Evolutionary conservation across 345 rosid genomes (phyloP), one percentile per base, ranked within the genome.

Genomic region (Citrus maxima): DNA sequence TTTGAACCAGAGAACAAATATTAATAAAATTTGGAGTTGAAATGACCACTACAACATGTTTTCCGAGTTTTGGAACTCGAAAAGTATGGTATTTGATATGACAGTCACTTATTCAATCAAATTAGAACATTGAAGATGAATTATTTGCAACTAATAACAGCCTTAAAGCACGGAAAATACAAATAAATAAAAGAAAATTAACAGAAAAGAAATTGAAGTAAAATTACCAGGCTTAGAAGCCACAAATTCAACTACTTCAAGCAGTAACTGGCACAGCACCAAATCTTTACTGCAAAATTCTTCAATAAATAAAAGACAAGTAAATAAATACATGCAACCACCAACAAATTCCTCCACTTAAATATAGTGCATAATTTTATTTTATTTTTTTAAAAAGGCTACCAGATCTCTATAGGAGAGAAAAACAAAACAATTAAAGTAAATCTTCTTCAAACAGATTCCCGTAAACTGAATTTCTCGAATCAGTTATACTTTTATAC

Each of bases 221-320:
- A 37, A 74, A 74, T 27, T 62, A 74, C 77, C 70, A 42, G 28
- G 59, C 42, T 75, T 22, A 46, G 78, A 63, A 49, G 46, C 78
- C 70, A n/a, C 61, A 63, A 40, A 63, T 65, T 51, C 37, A 64
- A 16, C 8, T 34, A 54, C 72, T 54, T 56, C 37, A 49, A 49
- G 34, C 49, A 66, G 49, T 21, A 7, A 54, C 71, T n/a, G 56
- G 62, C 35, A 66, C 24, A 2, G 30, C n/a, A 76, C 49, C 46
- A 75, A 75, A 75, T 75, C 30, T 64, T 64, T 70, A 30, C 49
- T 28, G 55, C 35, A 65, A 34, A 76, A 76, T 51, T 10, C 68
- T 40, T 61, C 60, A 61, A 74, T 64, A 30, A 16, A 54, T 21
- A 49, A 64, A 65, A 65, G 22, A 51, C 24, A 76, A 7, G 28